Percentiles rank a stretch among this genome's conserved stretches.
Conservation (phyloP, 83 land plant species). For the Diphasiastrum complanatum region DNA sequence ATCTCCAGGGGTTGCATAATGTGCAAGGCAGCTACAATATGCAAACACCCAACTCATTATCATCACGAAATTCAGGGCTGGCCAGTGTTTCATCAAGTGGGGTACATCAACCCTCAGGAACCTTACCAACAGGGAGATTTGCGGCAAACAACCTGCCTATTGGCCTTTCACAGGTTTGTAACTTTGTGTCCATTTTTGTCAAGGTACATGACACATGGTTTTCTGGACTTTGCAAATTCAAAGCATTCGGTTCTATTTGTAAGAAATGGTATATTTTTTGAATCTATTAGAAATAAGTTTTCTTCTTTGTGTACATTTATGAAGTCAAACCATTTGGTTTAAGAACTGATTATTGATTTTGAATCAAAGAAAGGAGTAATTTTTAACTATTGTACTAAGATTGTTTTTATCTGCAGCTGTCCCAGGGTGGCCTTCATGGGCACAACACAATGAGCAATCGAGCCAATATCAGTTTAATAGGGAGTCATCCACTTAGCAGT, state of each 20-base stretch:
- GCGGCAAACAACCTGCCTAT: constrained; percentile 67
- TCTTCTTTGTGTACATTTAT: too few relatives aligned
- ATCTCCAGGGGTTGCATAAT: constrained; percentile 63
- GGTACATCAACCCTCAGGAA: constrained; percentile 77
- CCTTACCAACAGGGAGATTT: constrained; percentile 67
- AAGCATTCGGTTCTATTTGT: neutral
- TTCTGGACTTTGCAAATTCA: neutral
- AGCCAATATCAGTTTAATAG: constrained; percentile 61
- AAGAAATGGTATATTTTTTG: too few relatives aligned
- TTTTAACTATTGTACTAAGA: neutral
- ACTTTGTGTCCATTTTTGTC: neutral
- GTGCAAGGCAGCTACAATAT: constrained; percentile 79
- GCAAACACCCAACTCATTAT: constrained; percentile 59
- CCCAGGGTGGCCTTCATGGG: constrained; percentile 71
- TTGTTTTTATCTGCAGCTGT: constrained; percentile 42
- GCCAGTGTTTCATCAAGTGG: constrained; percentile 65
- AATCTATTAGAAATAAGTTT: too few relatives aligned
- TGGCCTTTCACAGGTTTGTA: constrained; percentile 67
- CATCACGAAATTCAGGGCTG: constrained; percentile 67
- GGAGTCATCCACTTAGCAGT: constrained; percentile 59
- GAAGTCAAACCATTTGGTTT: too few relatives aligned
- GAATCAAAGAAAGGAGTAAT: neutral
- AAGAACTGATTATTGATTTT: neutral
- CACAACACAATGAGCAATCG: constrained; percentile 73
- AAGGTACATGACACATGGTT: neutral